These are phyloP conservation scores for Galerina sulciceps DNA, from an alignment of 768 basidiomycete genomes.

Conservation along the genomic window DNA sequence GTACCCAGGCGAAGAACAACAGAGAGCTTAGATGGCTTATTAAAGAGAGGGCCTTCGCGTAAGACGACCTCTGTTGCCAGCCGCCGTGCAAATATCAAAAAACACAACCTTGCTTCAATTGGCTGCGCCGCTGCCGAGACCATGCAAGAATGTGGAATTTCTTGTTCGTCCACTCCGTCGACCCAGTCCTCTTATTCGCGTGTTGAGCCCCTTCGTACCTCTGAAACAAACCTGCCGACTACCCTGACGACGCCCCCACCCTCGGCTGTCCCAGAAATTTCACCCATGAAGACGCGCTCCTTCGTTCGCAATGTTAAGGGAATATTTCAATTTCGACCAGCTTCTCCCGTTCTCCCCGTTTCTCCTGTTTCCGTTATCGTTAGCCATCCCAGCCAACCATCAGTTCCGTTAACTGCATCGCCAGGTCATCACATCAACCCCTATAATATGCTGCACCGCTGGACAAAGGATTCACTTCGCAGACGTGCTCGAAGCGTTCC, in stretches of 20 bases:
- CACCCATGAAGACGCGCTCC: constrained; percentile 45
- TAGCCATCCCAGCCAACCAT: constrained; percentile 17
- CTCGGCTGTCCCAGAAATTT: constrained; percentile 9
- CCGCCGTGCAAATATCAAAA: constrained; percentile 35
- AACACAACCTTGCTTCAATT: constrained; percentile 38
- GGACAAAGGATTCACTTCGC: constrained; percentile 52
- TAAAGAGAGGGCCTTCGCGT: constrained; percentile 28
- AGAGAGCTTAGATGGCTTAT: constrained; percentile 35
- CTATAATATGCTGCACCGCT: constrained; percentile 46
- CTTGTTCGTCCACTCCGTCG: constrained; percentile 41
- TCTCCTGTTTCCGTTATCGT: constrained; percentile 36
- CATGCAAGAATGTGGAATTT: constrained; percentile 5
- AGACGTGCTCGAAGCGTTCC: constrained; percentile 58
- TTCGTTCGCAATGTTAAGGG: constrained; percentile 67
- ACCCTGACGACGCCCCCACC: constrained; percentile 2
- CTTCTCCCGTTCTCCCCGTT: constrained; percentile 44
- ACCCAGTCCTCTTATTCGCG: constrained; percentile 34
- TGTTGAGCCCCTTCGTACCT: constrained; percentile 13
- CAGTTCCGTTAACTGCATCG: constrained; percentile 4
- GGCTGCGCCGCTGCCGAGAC: constrained; percentile 19
- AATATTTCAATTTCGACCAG: constrained; percentile 56
- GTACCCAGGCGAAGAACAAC: constrained; percentile 64
- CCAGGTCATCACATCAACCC: constrained; percentile 20
- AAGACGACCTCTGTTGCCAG: constrained; percentile 24
- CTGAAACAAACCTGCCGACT: neutral